Percentiles rank a stretch among this genome's conserved stretches.
phyloP scores from a whole-genome alignment of 441 rosid genomes.

The Francoa sonchifolia region DNA sequence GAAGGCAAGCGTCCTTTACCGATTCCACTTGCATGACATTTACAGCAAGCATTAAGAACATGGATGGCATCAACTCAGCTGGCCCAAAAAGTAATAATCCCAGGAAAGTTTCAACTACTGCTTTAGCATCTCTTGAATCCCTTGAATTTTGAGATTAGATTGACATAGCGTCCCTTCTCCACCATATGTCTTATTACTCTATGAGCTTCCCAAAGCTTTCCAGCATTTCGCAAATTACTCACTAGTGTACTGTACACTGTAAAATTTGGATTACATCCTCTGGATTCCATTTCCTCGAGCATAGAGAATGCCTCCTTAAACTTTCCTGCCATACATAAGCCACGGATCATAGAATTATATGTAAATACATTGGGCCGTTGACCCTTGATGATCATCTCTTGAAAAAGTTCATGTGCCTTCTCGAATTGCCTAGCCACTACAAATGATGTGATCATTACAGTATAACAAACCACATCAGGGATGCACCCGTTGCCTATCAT shows the following conservation, averaged over 20 bases:
- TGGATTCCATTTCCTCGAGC: conserved; percentile 76
- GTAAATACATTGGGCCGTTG: conserved; percentile 78
- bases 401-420: conserved; percentile 54
- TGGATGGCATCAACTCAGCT: conserved; percentile 8
- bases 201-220: conserved; percentile 64
- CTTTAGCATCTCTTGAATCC: conserved; percentile 33
- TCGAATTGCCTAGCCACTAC: conserved; percentile 56
- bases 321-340: conserved; percentile 65
- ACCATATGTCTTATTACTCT: conserved; percentile 54
- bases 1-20: conserved; percentile 15
- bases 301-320: conserved; percentile 58
- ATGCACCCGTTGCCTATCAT: conserved; percentile 52
- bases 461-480: conserved; percentile 80
- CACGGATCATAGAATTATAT: conserved; percentile 75
- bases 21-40: conserved; percentile 14
- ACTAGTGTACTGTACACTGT: conserved; percentile 74
- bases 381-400: conserved; percentile 58
- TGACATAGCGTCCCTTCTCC: conserved; percentile 55
- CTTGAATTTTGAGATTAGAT: conserved; percentile 42
- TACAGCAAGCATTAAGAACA: conserved; percentile 11
- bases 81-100: conserved; percentile 9
- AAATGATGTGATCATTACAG: conserved; percentile 71
- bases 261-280: conserved; percentile 80
- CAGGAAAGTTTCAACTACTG: conserved; percentile 10
- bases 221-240: conserved; percentile 59